These are phyloP conservation scores for Angomonas desouzai DNA, from an alignment of 208 protist genomes.

Conservation along the genomic window DNA sequence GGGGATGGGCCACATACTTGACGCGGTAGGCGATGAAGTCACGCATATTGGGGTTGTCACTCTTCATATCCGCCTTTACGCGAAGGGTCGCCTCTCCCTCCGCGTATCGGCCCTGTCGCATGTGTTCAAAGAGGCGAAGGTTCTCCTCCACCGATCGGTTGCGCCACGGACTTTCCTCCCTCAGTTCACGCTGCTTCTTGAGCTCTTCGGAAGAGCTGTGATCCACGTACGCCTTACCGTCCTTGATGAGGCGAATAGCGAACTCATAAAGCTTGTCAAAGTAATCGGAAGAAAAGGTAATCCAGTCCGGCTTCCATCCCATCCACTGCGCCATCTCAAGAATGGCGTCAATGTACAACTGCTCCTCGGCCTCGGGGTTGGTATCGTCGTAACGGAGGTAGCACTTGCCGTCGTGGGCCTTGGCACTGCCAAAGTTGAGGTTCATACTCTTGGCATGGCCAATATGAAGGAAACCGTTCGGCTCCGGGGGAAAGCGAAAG, in stretches of 20 bases:
- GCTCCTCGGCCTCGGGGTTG: conserved; percentile 97
- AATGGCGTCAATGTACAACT: conserved; percentile 98
- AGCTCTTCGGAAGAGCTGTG: conserved; percentile 96
- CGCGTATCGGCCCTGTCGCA: conserved; percentile 93
- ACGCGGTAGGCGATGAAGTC: conserved; percentile 99
- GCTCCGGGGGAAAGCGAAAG: conserved; percentile 96
- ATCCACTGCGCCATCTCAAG: conserved; percentile 90
- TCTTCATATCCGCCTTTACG: conserved; percentile 98
- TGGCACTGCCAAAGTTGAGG: conserved; percentile 98
- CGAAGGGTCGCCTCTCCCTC: conserved; percentile 98
- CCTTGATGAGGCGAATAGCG: conserved; percentile 97
- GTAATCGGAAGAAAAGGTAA: conserved; percentile 99
- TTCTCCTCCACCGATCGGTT: conserved; percentile 91
- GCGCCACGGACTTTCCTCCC: conserved; percentile 89
- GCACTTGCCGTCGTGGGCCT: conserved; percentile 90
- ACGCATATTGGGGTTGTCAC: conserved; percentile 97
- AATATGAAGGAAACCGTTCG: conserved; percentile 98
- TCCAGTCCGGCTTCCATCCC: conserved; percentile 87
- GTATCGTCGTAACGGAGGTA: conserved; percentile 99
- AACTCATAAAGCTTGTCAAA: conserved; percentile 98
- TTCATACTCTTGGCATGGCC: conserved; percentile 99
- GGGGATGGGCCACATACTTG: conserved; percentile 94
- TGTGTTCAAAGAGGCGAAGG: conserved; percentile 89
- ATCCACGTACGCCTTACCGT: conserved; percentile 97
- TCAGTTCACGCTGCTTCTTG: conserved; percentile 75